Percentiles rank a stretch among this genome's conserved stretches.
phyloP scores from a whole-genome alignment of 176 grass and related monocot genomes.

The Bolboschoenus planiculmis region DNA sequence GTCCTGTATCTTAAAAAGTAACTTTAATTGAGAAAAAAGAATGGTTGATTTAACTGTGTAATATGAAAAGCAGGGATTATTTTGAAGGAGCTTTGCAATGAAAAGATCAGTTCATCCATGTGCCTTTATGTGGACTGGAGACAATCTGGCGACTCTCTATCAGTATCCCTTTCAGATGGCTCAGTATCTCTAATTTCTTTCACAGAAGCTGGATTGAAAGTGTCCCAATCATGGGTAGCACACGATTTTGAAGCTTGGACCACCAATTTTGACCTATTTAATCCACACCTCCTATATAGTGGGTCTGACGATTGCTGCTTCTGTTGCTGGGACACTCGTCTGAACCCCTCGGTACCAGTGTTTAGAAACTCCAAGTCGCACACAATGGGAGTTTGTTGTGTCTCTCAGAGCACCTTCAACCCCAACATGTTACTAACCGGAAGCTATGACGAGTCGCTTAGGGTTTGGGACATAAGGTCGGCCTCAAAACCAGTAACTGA shows the following conservation, averaged over 20 bases:
- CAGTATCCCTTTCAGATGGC: constrained; percentile 74
- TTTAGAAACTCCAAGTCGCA: constrained; percentile 68
- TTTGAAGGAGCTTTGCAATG: constrained; percentile 40
- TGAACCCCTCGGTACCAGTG: constrained; percentile 36
- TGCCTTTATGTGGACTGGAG: constrained; percentile 86
- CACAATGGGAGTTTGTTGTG: constrained; percentile 84
- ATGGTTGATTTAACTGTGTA: constrained; percentile 6
- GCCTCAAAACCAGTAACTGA: constrained; percentile 53
- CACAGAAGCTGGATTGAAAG: constrained; percentile 48
- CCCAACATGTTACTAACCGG: constrained; percentile 62
- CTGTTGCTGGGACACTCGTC: constrained; percentile 82
- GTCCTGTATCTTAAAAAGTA: background rate
- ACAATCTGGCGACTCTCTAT: constrained; percentile 35
- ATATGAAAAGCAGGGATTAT: constrained; percentile 36
- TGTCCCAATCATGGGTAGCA: constrained; percentile 62
- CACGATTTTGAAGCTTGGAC: constrained; percentile 93
- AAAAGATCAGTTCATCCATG: constrained; percentile 75
- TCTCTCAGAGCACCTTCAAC: constrained; percentile 55
- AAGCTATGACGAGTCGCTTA: constrained; percentile 92
- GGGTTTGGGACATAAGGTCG: constrained; percentile 91
- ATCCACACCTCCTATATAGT: constrained; percentile 61
- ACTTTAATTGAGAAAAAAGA: background rate
- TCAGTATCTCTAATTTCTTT: constrained; percentile 62
- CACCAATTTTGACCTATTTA: constrained; percentile 57
- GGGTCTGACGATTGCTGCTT: constrained; percentile 84